These are phyloP conservation scores for Grammothele lineata DNA, from an alignment of 768 basidiomycete species.

Conservation along the genomic window DNA sequence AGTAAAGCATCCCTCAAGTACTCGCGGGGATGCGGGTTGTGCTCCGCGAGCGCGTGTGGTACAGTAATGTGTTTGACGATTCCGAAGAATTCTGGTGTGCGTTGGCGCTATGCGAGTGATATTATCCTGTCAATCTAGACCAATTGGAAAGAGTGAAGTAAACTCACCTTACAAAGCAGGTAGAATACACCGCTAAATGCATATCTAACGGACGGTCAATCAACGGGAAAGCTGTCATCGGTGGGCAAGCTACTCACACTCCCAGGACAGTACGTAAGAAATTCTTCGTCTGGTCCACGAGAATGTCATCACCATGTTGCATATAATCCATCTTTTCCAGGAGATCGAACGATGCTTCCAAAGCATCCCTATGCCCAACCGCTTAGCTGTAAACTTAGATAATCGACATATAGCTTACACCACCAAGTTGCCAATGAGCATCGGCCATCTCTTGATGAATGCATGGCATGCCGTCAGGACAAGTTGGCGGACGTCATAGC, in stretches of 20 bases:
- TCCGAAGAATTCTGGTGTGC: slow-evolving; percentile 45
- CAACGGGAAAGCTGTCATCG: no score
- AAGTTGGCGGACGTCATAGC: slow-evolving; percentile 65
- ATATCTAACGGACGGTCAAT: slow-evolving; percentile 51
- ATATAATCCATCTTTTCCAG: slow-evolving; percentile 38
- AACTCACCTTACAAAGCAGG: slow-evolving; percentile 51
- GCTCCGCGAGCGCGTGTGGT: slow-evolving; percentile 30
- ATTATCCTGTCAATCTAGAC: not conserved
- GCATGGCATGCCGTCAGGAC: slow-evolving; percentile 57
- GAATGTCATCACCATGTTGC: slow-evolving; percentile 50
- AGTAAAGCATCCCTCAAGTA: slow-evolving; percentile 44
- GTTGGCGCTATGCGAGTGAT: slow-evolving; percentile 41
- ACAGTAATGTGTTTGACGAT: slow-evolving; percentile 47
- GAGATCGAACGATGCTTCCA: slow-evolving; percentile 48
- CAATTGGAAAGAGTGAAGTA: not conserved
- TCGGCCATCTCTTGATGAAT: slow-evolving; percentile 58
- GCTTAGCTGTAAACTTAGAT: not conserved
- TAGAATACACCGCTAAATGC: slow-evolving; percentile 53
- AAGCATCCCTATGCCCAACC: slow-evolving; percentile 38
- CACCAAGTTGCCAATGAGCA: slow-evolving; percentile 47
- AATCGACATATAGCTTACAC: slow-evolving; percentile 36
- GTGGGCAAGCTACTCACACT: slow-evolving; percentile 39
- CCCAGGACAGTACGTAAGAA: slow-evolving; percentile 52
- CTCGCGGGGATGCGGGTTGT: slow-evolving; percentile 21
- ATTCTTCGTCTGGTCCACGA: slow-evolving; percentile 51